Base-by-base conservation (phyloP, 1,284 basidiomycete species). In the Neotropicomus parvogracilis region DNA sequence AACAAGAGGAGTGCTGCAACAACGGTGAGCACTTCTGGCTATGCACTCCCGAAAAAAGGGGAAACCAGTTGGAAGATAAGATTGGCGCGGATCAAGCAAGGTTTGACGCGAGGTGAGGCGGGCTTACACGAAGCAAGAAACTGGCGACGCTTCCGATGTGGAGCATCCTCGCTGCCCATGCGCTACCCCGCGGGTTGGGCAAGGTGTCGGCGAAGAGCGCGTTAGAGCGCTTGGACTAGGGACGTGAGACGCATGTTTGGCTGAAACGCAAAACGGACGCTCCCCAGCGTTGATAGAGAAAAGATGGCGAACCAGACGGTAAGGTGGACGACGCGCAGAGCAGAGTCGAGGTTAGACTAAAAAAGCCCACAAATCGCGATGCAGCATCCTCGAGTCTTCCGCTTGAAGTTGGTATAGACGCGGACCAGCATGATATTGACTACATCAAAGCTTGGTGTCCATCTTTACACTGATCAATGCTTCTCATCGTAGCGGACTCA, bases 91-190 rank as follows among this genome's bases (percentile, higher is more conserved):
- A n/a, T 49, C 31, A 33, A 35, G 24, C 19, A 37, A 31, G 10
- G 20, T 38, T 32, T 5, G 21, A 14, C 1, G 24, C 10, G 7
- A 40, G 2, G 6, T 3, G n/a, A 34, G 16, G 31, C 6, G 14
- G n/a, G 76, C 88, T 58, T 58, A 92, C 91, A 90, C 75, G 60
- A 90, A 93, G n/a, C n/a, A n/a, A n/a, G 68, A 93, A 94, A 0
- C 91, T 92, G 4, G 84, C 74, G 2, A 94, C 85, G 52, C 85
- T 83, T 7, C 91, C 92, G 31, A 91, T 62, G 1, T 87, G 88
- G 42, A 87, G 73, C 86, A 97, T 92, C 17, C 89, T 76, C 0
- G 91, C 91, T 1, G 91, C 94, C 95, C 95, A 99, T 0, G 95
- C 95, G 65, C 95, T 97, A 0, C n/a, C 88, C 95, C 17, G 80